Evolutionary conservation across 2,329 filamentous ascomycete genomes (phyloP), one percentile per base, ranked within the genome.

Genomic region (Teratosphaeria nubilosa): DNA sequence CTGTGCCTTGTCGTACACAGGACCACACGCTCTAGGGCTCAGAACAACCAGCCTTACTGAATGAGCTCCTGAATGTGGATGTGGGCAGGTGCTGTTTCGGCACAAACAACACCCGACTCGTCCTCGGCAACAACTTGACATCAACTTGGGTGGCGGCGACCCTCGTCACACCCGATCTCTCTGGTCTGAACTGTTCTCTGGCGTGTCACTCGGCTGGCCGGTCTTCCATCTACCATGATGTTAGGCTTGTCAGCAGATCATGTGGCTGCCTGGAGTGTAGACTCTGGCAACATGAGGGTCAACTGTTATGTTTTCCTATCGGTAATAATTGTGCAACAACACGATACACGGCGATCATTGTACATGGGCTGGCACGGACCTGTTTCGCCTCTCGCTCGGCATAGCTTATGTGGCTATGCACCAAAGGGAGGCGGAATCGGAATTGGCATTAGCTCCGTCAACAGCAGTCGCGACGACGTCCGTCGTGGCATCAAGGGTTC

Each of bases 11-110:
- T 66, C 66, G 71, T 63, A 65, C 67, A 70, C 72, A 79, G 77
- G 77, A 75, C 78, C 74, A 75, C 78, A 71, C 76, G 77, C 70
- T 78, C 76, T 61, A 76, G 76, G 20, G 41, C 67, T 69, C 72
- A 79, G 77, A 76, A 75, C 78, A 75, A 75, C 78, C 71, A 75
- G 77, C 70, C 78, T 68, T 70, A 71, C 67, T 73, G 75, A 70
- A 73, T 72, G 66, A 73, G 73, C 70, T 78, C 77, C 75, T 79
- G 76, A 78, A 75, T 66, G 69, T 50, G 63, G 54, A 66, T 65
- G 67, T 65, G 67, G 68, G 64, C 72, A 70, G 73, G 34, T 41
- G 27, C 37, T 22, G 32, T 25, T 41, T 22, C 27, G 69, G 72
- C 71, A 70, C 68, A 70, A 66, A 61, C 58, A 70, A 69, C 56